Base-by-base conservation (phyloP, 2,329 filamentous ascomycete genomes). In the Alternaria burnsii region DNA sequence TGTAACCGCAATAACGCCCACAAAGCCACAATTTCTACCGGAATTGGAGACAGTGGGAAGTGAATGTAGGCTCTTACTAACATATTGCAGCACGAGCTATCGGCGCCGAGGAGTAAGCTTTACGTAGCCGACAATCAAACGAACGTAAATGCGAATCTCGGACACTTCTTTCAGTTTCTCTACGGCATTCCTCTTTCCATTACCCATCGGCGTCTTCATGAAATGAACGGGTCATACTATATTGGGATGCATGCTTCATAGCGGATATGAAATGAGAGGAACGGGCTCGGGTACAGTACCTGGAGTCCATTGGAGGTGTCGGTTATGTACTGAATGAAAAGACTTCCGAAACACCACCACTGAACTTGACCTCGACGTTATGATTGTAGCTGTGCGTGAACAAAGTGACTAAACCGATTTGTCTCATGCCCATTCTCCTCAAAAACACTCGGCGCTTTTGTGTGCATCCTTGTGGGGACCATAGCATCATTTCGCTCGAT, bases 281-380 rank as follows among this genome's bases (percentile, higher is more conserved):
- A 52, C 63, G 63, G 66, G 61, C 65, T 66, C 68, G 59, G 70
- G 65, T 68, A 65, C 63, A 70, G 63, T 61, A 70, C 68, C 67
- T 57, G 52, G 52, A 62, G 60, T 60, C 59, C 63, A 65, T 60
- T 64, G 62, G 63, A 66, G 63, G 67, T 70, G 71, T 73, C 73
- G 70, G 67, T 73, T 74, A 75, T 70, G 71, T 74, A 73, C 66
- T 74, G 71, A 75, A 75, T 74, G 71, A 75, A 70, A 74, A 74
- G 68, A 72, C 70, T 69, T 65, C 67, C 68, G 67, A 73, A 70
- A 64, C 65, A 59, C 32, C 32, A 36, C 34, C 52, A 54, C 24
- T n/a, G 20, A 44, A 53, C 22, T 53, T 41, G 24, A 43, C 14
- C n/a, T 36, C 24, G 20, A 20, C 26, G 48, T 18, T 44, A 44